Conservation (phyloP, 768 basidiomycete species). For the Suillus ampliporus region DNA sequence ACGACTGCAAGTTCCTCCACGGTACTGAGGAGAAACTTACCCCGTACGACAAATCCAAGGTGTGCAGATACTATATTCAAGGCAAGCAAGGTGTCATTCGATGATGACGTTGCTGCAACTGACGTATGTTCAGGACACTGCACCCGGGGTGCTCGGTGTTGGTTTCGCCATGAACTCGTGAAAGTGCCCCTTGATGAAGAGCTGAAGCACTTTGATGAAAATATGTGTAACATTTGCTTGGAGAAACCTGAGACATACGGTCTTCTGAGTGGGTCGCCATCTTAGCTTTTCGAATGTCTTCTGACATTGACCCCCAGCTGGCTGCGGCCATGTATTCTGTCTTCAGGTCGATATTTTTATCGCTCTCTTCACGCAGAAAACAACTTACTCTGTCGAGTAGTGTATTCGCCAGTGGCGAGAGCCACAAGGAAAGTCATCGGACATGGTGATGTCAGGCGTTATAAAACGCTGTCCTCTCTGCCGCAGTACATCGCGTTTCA, state of each 20-base stretch:
- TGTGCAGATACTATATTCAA: conserved; percentile 65
- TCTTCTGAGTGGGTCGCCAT: conserved; percentile 57
- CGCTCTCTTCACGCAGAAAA: conserved; percentile 4
- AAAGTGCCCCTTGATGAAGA: conserved; percentile 28
- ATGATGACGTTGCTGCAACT: conserved; percentile 6
- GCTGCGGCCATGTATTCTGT: conserved; percentile 83
- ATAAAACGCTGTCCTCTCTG: conserved; percentile 85
- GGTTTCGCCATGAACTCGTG: conserved; percentile 66
- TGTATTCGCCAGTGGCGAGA: conserved; percentile 84
- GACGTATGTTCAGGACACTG: conserved; percentile 61
- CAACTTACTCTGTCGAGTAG: conserved; percentile 39
- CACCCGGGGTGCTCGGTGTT: conserved; percentile 69
- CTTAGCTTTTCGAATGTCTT: neutral
- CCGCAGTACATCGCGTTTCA: conserved; percentile 66
- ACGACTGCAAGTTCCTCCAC: conserved; percentile 80
- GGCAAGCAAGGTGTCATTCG: conserved; percentile 43
- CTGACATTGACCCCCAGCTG: conserved; percentile 45
- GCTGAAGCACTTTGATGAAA: conserved; percentile 43
- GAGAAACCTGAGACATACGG: conserved; percentile 75
- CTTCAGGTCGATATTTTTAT: conserved; percentile 51
- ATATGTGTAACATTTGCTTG: conserved; percentile 73
- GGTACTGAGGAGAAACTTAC: conserved; percentile 57
- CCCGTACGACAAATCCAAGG: conserved; percentile 74
- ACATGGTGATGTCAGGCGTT: conserved; percentile 58
- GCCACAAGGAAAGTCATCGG: conserved; percentile 55